Percentiles rank a stretch among this genome's conserved stretches.
phyloP scores from a whole-genome alignment of 208 protist species.

The Acanthamoeba lenticulata region DNA sequence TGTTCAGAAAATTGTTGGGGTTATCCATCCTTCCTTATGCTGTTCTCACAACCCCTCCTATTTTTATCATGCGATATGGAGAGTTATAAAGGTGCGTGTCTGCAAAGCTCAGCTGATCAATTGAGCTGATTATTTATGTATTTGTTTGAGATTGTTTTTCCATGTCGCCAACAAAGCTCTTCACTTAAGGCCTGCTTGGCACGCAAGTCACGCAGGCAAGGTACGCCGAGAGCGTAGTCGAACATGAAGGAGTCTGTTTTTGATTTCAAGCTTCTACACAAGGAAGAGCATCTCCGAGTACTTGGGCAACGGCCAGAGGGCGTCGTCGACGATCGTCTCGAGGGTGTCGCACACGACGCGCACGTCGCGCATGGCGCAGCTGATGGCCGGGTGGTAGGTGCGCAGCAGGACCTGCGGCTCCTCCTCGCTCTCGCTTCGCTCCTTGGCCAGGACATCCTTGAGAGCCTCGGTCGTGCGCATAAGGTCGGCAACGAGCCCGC shows the following conservation, averaged over 20 bases:
- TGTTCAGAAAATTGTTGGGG: not conserved
- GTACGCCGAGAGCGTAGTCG: no score
- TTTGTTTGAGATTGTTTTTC: no score
- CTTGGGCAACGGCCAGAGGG: conserved; percentile 75
- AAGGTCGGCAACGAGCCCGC: conserved; percentile 34
- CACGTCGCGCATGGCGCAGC: conserved; percentile 74
- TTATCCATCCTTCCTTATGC: not conserved
- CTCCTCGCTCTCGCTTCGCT: conserved; percentile 38
- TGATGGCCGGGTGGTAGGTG: conserved; percentile 63
- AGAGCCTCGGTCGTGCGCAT: conserved; percentile 30
- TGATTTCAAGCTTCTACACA: conserved; percentile 2
- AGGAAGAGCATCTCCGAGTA: conserved; percentile 76
- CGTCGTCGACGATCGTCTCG: conserved; percentile 75
- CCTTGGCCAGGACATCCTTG: not conserved
- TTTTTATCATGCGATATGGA: no score
- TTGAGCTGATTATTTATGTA: no score
- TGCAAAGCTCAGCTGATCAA: no score
- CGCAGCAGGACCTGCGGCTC: conserved; percentile 49
- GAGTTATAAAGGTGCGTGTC: no score
- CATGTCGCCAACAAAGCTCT: no score
- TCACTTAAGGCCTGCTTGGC: no score
- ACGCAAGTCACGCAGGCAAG: no score
- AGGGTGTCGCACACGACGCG: conserved; percentile 77
- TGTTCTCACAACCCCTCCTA: not conserved
- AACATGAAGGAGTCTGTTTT: no score